Evolutionary conservation across 2,329 filamentous ascomycete genomes (phyloP).

Genomic region (Aspergillus awamori): DNA sequence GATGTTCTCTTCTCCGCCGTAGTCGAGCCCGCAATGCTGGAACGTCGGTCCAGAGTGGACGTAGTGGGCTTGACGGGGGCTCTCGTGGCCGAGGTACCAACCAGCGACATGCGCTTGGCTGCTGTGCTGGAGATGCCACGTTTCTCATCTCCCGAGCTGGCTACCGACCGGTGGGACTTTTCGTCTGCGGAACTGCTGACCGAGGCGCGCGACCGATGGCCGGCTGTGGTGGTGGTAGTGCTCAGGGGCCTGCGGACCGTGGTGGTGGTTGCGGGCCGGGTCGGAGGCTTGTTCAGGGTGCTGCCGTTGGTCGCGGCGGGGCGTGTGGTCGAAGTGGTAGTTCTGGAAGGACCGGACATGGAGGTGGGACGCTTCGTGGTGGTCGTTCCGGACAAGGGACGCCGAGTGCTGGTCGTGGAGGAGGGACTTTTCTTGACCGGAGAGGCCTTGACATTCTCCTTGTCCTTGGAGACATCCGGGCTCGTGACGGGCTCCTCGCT

Average conservation of each 20-base stretch:
- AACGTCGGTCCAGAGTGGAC: constrained; percentile 41
- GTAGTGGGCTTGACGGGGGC: constrained; percentile 38
- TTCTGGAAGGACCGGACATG: constrained; percentile 34
- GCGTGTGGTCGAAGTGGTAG: constrained; percentile 33
- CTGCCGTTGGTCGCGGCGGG: constrained; percentile 37
- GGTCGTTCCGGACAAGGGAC: constrained; percentile 39
- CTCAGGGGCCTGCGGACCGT: constrained; percentile 41
- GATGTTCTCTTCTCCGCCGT: constrained; percentile 36
- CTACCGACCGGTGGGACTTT: constrained; percentile 40
- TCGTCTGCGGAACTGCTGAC: constrained; percentile 50
- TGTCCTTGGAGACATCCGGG: constrained; percentile 39
- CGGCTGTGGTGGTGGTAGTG: constrained; percentile 40
- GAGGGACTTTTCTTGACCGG: constrained; percentile 36
- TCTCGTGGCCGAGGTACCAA: constrained; percentile 40
- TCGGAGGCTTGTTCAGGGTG: constrained; percentile 50
- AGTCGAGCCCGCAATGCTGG: constrained; percentile 42
- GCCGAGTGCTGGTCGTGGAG: constrained; percentile 33
- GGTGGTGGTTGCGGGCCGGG: constrained; percentile 41
- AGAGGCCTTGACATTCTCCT: constrained; percentile 37
- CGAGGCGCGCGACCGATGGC: constrained; percentile 46
- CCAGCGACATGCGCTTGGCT: constrained; percentile 51
- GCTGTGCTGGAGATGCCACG: constrained; percentile 43
- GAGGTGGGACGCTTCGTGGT: constrained; percentile 40
- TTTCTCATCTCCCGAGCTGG: constrained; percentile 50
- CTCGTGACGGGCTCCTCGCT: constrained; percentile 38